These are phyloP conservation scores for Anethum foeniculum DNA, from an alignment of 140 eudicot species.

Conservation along the genomic window DNA sequence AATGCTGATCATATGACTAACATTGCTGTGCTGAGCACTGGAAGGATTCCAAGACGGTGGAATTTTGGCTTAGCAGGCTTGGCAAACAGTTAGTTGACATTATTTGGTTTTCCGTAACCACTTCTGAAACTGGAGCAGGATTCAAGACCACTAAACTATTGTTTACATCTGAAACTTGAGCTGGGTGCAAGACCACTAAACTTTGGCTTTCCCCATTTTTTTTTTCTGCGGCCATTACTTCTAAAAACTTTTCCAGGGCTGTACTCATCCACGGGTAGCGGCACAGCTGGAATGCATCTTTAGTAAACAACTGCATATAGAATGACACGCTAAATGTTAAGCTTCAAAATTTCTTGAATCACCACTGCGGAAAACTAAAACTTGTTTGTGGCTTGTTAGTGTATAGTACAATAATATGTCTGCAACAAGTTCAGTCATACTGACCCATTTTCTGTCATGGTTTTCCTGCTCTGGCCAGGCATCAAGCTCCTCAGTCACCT, in stretches of 20 bases:
- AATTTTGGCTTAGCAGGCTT: conserved; percentile 10
- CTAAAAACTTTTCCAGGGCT: conserved; percentile 38
- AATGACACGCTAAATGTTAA: conserved; percentile 2
- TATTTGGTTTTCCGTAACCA: conserved; percentile 29
- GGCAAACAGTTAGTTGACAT: conserved; percentile 37
- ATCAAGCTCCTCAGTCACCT: conserved; percentile 66
- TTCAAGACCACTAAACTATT: background rate
- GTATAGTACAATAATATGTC: background rate
- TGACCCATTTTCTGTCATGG: conserved; percentile 58
- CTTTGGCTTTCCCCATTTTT: conserved; percentile 15
- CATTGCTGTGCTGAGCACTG: conserved; percentile 22
- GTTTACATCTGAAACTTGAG: conserved; percentile 4
- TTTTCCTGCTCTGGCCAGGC: conserved; percentile 61
- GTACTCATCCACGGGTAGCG: conserved; percentile 65
- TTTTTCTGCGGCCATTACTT: conserved; percentile 20
- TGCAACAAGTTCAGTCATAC: background rate
- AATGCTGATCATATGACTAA: conserved; percentile 23
- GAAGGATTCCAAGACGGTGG: background rate
- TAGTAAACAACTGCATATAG: conserved; percentile 28
- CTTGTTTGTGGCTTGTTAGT: background rate
- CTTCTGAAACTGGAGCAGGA: conserved; percentile 1
- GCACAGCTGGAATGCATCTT: conserved; percentile 48
- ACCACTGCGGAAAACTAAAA: background rate
- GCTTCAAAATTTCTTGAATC: background rate
- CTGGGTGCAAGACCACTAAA: background rate